Evolutionary conservation across 257 asterid species (phyloP).

Genomic region (Ehretia macrophylla): DNA sequence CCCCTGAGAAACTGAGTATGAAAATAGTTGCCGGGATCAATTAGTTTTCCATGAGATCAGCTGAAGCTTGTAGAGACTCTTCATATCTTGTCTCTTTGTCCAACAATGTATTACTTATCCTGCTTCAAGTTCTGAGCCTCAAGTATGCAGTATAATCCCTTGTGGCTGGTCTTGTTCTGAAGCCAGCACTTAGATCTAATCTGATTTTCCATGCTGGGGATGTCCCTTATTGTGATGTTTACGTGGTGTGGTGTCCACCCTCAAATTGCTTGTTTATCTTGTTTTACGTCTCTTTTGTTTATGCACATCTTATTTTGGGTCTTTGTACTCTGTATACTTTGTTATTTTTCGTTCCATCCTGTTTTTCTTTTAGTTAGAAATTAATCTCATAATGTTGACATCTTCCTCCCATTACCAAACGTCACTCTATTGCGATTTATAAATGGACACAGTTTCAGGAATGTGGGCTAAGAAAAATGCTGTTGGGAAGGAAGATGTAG

Average conservation of each 20-base stretch:
- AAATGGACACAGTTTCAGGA: slow-evolving; percentile 56
- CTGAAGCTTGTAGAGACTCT: background rate
- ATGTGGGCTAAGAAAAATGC: slow-evolving; percentile 69
- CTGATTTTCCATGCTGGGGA: no score
- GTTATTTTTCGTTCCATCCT: no score
- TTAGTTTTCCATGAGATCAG: background rate
- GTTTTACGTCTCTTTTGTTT: no score
- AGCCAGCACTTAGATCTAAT: no score
- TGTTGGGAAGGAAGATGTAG: slow-evolving; percentile 71
- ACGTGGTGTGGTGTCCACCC: no score
- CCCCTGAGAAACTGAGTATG: background rate
- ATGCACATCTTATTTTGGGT: no score
- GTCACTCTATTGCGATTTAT: background rate
- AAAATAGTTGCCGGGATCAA: background rate
- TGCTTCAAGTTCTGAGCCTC: background rate
- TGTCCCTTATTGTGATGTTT: no score
- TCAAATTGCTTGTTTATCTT: no score
- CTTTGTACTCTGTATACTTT: no score
- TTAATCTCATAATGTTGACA: background rate
- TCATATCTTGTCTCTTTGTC: background rate
- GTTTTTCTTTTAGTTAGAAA: background rate
- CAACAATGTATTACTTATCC: background rate
- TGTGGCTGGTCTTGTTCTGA: no score
- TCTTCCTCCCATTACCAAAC: background rate
- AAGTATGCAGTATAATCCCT: no score